A percentile compares a stretch with the other conserved stretches of the same genome.
Conservation (phyloP, 1,284 basidiomycete species). For the Sphagnurus paluster region DNA sequence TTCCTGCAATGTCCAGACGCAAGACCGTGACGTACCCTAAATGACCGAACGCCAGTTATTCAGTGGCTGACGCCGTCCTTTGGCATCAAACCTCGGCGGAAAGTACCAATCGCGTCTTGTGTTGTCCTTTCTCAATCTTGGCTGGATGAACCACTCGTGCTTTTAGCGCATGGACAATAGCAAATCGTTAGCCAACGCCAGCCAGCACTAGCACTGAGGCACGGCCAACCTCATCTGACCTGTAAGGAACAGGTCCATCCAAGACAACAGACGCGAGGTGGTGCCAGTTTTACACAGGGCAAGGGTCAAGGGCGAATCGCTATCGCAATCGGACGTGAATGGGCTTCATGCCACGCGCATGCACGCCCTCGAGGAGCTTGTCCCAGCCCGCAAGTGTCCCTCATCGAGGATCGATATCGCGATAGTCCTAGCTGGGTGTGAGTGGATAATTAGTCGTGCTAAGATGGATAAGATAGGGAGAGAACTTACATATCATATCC, state of each 20-base stretch:
- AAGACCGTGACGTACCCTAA: conserved; percentile 44
- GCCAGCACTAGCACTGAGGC: neutral
- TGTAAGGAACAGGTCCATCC: conserved; percentile 82
- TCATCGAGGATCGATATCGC: conserved; percentile 70
- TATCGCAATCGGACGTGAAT: conserved; percentile 42
- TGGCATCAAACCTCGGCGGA: conserved; percentile 53
- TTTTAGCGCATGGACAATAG: too few species aligned
- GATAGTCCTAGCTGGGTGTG: conserved; percentile 60
- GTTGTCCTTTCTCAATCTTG: conserved; percentile 55
- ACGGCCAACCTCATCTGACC: conserved; percentile 59
- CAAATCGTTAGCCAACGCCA: neutral
- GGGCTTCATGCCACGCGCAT: conserved; percentile 69
- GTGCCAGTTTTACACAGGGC: too few species aligned
- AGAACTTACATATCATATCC: conserved; percentile 66
- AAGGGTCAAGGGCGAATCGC: conserved; percentile 2
- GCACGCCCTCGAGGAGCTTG: conserved; percentile 55
- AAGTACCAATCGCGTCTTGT: conserved; percentile 77
- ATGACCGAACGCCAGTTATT: conserved; percentile 77
- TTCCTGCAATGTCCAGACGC: too few species aligned
- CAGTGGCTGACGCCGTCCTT: conserved; percentile 57
- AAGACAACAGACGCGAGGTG: too few species aligned
- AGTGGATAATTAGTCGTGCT: too few species aligned
- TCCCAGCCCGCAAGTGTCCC: conserved; percentile 79
- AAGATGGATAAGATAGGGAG: neutral
- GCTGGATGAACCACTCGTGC: conserved; percentile 77